phyloP scores from a whole-genome alignment of 345 rosid genomes.

The Rhodomyrtus tomentosa region DNA sequence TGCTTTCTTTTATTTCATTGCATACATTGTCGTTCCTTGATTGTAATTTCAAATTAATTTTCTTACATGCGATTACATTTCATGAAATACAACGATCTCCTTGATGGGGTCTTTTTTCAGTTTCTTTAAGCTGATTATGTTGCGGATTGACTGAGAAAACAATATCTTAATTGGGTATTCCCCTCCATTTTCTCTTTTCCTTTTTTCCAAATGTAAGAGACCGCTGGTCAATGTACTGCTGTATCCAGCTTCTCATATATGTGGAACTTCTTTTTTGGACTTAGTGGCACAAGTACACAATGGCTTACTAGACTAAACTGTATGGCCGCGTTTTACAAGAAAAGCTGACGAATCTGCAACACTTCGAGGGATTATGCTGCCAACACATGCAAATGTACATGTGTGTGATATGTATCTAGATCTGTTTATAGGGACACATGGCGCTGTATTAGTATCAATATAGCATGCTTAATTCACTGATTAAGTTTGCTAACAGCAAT shows the following conservation, averaged over 20 bases:
- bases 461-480: background rate
- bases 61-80: background rate
- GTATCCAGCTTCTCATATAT: background rate
- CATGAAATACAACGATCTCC: background rate
- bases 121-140: background rate
- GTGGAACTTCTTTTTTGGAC: background rate
- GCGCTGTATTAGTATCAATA: background rate
- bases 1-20: background rate
- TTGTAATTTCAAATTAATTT: background rate
- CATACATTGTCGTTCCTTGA: background rate
- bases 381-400: background rate
- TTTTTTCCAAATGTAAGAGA: background rate
- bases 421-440: background rate
- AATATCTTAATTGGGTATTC: background rate
- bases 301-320: background rate
- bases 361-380: background rate
- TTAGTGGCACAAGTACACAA: background rate
- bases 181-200: background rate
- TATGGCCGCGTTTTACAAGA: background rate
- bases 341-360: background rate
- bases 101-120: background rate
- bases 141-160: background rate
- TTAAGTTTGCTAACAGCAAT: background rate
- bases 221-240: background rate
- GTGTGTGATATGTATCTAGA: background rate